phyloP scores from a whole-genome alignment of 306 rosid genomes.

The Phaseolus lunatus region DNA sequence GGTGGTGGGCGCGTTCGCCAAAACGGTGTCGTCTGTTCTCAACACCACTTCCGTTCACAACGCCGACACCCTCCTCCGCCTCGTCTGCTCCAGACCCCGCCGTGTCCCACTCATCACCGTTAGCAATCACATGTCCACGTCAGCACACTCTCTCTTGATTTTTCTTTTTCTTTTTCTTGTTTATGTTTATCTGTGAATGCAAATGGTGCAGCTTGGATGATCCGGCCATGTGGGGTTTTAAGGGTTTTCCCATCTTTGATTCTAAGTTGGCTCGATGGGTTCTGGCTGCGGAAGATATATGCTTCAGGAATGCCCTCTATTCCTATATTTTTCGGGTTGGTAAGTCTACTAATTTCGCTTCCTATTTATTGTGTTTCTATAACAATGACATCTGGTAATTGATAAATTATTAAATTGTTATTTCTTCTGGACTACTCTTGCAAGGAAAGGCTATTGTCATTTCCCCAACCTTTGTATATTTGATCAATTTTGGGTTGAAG shows the following conservation, averaged over 20 bases:
- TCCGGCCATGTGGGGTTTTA: constrained; percentile 88
- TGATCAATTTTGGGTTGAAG: neutral
- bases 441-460: no score
- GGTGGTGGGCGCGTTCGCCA: constrained; percentile 74
- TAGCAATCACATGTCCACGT: constrained; percentile 97
- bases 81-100: constrained; percentile 71
- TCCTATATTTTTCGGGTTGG: constrained; percentile 83
- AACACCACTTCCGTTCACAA: constrained; percentile 78
- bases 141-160: constrained; percentile 15
- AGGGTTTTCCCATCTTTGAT: constrained; percentile 72
- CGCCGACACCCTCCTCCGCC: constrained; percentile 73
- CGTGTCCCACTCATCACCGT: constrained; percentile 90
- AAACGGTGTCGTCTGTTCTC: constrained; percentile 62
- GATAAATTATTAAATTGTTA: neutral
- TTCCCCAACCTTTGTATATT: neutral
- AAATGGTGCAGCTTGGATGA: constrained; percentile 67
- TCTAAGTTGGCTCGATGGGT: constrained; percentile 75
- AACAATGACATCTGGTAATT: neutral
- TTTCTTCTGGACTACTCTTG: neutral
- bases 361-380: neutral
- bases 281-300: constrained; percentile 86
- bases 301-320: constrained; percentile 63
- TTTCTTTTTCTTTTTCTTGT: neutral
- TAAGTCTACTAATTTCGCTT: constrained; percentile 33
- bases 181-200: neutral